phyloP scores from a whole-genome alignment of 768 basidiomycete genomes.

The Tricholoma furcatifolium region DNA sequence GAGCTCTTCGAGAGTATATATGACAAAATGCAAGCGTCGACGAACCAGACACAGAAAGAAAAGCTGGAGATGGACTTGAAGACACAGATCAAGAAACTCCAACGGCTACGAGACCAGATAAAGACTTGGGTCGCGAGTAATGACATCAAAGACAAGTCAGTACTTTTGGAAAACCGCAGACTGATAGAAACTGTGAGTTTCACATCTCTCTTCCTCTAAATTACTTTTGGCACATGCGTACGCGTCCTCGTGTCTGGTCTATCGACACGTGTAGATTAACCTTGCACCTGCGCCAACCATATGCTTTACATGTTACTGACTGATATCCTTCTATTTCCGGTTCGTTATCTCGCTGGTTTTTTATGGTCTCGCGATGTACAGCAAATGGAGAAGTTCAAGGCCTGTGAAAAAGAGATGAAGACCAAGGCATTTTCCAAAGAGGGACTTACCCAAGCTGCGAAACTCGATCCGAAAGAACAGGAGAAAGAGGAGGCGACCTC shows the following conservation, averaged over 20 bases:
- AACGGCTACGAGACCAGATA: conserved; percentile 97
- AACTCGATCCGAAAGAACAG: conserved; percentile 95
- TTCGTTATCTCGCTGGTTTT: conserved; percentile 25
- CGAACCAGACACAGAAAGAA: conserved; percentile 74
- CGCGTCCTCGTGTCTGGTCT: conserved; percentile 13
- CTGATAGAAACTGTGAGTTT: conserved; percentile 92
- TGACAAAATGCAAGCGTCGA: conserved; percentile 96
- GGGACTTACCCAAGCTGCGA: conserved; percentile 90
- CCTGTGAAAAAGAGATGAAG: conserved; percentile 99
- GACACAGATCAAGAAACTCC: conserved; percentile 98
- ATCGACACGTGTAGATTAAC: conserved; percentile 17
- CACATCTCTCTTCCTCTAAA: conserved; percentile 16
- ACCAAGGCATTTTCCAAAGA: conserved; percentile 99
- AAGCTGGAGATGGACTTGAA: conserved; percentile 51
- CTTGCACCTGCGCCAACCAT: conserved; percentile 7
- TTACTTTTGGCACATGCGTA: conserved; percentile 7
- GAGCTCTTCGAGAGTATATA: conserved; percentile 94
- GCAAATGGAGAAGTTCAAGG: conserved; percentile 99
- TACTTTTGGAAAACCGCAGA: conserved; percentile 88
- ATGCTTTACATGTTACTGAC: conserved; percentile 20
- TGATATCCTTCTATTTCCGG: conserved; percentile 20
- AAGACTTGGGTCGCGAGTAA: conserved; percentile 98
- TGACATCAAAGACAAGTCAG: conserved; percentile 98
- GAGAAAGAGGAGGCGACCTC: conserved; percentile 87
- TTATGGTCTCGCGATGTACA: conserved; percentile 33